Evolutionary conservation across 306 rosid species (phyloP).

Genomic region (Cicer yamashitae): DNA sequence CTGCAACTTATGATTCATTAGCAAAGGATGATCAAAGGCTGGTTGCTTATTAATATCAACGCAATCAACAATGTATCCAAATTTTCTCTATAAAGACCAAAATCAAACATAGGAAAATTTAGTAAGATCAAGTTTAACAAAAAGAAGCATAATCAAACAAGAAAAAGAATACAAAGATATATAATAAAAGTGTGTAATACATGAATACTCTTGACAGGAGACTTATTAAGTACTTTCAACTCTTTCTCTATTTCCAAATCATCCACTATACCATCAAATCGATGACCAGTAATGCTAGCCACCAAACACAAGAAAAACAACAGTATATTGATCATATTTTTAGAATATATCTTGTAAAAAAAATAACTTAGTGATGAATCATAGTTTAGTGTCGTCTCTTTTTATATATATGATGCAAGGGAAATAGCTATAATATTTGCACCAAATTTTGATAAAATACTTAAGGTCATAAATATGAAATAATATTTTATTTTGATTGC

Average conservation of each 20-base stretch:
- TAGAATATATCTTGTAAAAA: too few species aligned
- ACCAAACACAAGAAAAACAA: not conserved
- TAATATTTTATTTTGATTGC: too few species aligned
- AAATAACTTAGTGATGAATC: too few species aligned
- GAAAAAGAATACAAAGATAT: not conserved
- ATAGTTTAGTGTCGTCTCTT: too few species aligned
- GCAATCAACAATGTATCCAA: not conserved
- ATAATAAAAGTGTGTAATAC: not conserved
- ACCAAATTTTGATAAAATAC: too few species aligned
- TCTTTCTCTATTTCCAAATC: not conserved
- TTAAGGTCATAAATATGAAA: too few species aligned
- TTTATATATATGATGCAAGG: too few species aligned
- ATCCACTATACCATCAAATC: not conserved
- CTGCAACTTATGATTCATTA: not conserved
- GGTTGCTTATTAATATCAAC: not conserved
- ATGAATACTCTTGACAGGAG: not conserved
- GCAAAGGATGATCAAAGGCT: not conserved
- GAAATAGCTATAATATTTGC: too few species aligned
- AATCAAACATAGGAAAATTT: too few species aligned
- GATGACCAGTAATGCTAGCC: not conserved
- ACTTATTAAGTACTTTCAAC: not conserved
- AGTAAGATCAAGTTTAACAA: too few species aligned
- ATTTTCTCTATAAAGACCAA: not conserved
- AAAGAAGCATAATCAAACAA: not conserved
- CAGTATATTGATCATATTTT: not conserved